These are phyloP conservation scores for Collybiopsis confluens DNA, from an alignment of 768 basidiomycete genomes.

Conservation along the genomic window DNA sequence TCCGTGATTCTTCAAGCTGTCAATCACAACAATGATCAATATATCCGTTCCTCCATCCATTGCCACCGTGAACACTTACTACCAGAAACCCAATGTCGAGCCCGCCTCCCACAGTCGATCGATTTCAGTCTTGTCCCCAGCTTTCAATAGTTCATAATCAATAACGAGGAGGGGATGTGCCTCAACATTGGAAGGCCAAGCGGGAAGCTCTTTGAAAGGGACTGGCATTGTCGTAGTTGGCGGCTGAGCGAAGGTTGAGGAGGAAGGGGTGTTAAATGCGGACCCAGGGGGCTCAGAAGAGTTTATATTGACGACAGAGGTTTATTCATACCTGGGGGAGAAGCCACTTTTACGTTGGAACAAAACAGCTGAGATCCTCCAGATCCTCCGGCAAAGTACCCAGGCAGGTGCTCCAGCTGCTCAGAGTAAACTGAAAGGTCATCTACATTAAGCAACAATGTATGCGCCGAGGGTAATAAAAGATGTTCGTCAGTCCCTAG, in stretches of 20 bases:
- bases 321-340: too few species aligned
- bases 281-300: too few species aligned
- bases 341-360: too few species aligned
- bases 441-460: too few species aligned
- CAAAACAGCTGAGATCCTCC: neutral
- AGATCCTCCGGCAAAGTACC: too few species aligned
- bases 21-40: neutral
- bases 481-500: too few species aligned
- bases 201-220: constrained; percentile 15
- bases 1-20: constrained; percentile 34
- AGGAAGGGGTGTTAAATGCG: neutral
- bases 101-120: constrained; percentile 38
- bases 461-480: too few species aligned
- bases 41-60: neutral
- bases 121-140: constrained; percentile 30
- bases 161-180: constrained; percentile 39
- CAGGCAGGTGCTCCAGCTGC: neutral
- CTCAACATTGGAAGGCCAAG: constrained; percentile 38
- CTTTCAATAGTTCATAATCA: constrained; percentile 34
- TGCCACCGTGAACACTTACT: constrained; percentile 25
- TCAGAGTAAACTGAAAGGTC: too few species aligned
- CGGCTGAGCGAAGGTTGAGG: neutral
- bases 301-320: too few species aligned
- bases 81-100: constrained; percentile 46
- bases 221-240: neutral